These are phyloP conservation scores for Pythium grandisporangium DNA, from an alignment of 352 stramenopile genomes.

Conservation along the genomic window DNA sequence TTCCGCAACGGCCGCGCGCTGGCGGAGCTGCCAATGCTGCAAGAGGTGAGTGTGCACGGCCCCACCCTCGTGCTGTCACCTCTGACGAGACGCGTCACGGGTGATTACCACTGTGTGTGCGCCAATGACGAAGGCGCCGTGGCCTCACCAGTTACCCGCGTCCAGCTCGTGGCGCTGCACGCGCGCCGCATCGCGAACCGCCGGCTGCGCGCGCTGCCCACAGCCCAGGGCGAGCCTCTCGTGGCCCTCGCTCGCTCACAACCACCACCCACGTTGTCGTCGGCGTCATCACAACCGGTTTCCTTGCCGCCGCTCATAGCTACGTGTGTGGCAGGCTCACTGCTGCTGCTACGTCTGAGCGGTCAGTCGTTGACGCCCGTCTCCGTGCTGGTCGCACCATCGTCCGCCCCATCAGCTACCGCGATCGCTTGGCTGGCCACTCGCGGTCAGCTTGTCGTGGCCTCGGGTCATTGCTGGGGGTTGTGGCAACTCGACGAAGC, in stretches of 20 bases:
- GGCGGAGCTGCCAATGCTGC: slow-evolving; percentile 3
- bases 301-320: not conserved
- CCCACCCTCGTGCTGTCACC: slow-evolving; percentile 26
- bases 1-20: slow-evolving; percentile 29
- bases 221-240: not conserved
- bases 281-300: not conserved
- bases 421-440: slow-evolving; percentile 6
- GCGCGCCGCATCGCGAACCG: slow-evolving; percentile 13
- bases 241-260: not conserved
- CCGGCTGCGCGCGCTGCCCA: slow-evolving; percentile 16
- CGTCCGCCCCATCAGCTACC: not conserved
- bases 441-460: slow-evolving; percentile 6
- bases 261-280: not conserved
- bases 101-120: slow-evolving; percentile 53
- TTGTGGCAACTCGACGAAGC: no score
- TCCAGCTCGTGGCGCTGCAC: slow-evolving; percentile 18
- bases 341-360: slow-evolving; percentile 8
- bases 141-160: slow-evolving; percentile 19
- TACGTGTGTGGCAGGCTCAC: not conserved
- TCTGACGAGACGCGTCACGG: slow-evolving; percentile 29
- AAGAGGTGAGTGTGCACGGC: slow-evolving; percentile 13
- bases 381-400: not conserved
- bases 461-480: no score
- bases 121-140: slow-evolving; percentile 47
- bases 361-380: no score